phyloP scores from a whole-genome alignment of 345 rosid genomes.

The Noccaea caerulescens region DNA sequence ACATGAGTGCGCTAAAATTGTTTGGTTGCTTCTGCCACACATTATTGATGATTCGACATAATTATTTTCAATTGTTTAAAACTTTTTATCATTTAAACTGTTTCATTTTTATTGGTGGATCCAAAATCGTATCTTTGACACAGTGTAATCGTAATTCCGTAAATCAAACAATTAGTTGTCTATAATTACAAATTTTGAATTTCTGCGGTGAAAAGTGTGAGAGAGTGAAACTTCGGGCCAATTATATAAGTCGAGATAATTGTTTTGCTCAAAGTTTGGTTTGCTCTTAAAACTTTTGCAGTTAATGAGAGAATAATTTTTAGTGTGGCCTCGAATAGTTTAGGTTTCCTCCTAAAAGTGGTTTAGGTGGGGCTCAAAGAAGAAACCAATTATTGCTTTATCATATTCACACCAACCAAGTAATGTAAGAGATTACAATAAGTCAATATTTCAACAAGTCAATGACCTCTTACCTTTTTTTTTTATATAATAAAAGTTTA shows the following conservation, averaged over 20 bases:
- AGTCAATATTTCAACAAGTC: background rate
- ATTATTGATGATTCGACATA: too few relatives aligned
- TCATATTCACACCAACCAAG: constrained; percentile 12
- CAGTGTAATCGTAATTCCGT: background rate
- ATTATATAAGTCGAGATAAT: background rate
- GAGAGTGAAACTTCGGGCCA: too few relatives aligned
- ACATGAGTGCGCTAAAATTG: too few relatives aligned
- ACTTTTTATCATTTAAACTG: too few relatives aligned
- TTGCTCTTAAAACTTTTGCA: background rate
- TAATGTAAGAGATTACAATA: background rate
- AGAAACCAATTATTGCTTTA: constrained; percentile 5
- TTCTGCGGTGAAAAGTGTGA: too few relatives aligned
- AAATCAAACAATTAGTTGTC: background rate
- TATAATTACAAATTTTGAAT: too few relatives aligned
- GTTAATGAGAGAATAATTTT: constrained; percentile 11
- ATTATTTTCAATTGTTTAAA: too few relatives aligned
- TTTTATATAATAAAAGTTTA: too few relatives aligned
- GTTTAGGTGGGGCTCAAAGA: constrained; percentile 17
- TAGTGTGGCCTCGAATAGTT: constrained; percentile 1
- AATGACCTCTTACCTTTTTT: background rate
- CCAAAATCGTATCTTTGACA: too few relatives aligned
- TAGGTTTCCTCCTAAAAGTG: constrained; percentile 31
- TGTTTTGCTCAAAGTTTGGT: background rate
- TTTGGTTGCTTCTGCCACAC: too few relatives aligned
- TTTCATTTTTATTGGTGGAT: too few relatives aligned